Evolutionary conservation across 2,329 filamentous ascomycete genomes (phyloP).

Genomic region (Sporothrix luriei): DNA sequence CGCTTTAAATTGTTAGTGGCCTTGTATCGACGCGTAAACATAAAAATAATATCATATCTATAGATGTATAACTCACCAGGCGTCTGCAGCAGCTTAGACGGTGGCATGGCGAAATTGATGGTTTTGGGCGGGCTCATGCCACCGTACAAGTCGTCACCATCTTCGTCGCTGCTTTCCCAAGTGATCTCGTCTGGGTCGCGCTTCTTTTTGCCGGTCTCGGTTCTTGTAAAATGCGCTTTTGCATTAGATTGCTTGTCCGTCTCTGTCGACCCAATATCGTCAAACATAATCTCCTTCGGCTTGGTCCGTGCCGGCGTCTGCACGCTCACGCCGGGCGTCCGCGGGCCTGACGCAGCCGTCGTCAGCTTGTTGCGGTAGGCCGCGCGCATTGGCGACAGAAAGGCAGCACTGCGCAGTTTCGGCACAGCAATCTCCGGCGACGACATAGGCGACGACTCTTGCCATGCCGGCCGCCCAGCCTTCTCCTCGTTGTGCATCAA

Average conservation of each 20-base stretch:
- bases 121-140: conserved; percentile 92
- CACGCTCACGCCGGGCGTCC: conserved; percentile 83
- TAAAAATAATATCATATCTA: background rate
- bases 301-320: conserved; percentile 68
- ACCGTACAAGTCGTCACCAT: conserved; percentile 62
- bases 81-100: conserved; percentile 76
- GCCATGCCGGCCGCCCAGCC: conserved; percentile 45
- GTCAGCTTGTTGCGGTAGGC: conserved; percentile 48
- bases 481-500: conserved; percentile 33
- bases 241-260: background rate
- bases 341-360: conserved; percentile 53
- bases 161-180: conserved; percentile 75
- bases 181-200: conserved; percentile 58
- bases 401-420: conserved; percentile 80
- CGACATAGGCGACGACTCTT: conserved; percentile 63
- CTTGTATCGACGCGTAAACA: background rate
- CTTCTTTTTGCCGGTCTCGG: conserved; percentile 39
- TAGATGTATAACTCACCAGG: conserved; percentile 58
- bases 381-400: conserved; percentile 68
- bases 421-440: conserved; percentile 80
- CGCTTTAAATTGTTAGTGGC: conserved; percentile 49
- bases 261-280: conserved; percentile 29
- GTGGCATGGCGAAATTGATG: conserved; percentile 80
- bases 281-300: conserved; percentile 50
- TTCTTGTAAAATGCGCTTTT: background rate